These are phyloP conservation scores for Nymphaea thermarum DNA, from an alignment of 164 flowering plant species.

Conservation along the genomic window DNA sequence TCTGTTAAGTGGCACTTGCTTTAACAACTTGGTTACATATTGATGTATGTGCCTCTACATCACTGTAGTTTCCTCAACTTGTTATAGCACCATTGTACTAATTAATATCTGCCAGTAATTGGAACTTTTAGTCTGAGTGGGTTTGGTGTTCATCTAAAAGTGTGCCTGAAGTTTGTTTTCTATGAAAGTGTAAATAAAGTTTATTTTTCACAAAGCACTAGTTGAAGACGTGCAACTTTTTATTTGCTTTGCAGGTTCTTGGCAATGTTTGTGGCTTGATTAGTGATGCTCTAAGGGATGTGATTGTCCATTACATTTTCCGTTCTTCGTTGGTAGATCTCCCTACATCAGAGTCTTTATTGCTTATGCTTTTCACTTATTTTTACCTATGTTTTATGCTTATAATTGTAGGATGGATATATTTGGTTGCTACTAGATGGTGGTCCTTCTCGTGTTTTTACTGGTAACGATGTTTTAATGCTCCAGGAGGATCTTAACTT, in stretches of 20 bases:
- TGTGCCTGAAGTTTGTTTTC: no score
- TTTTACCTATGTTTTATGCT: slow-evolving; percentile 5
- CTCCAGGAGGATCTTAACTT: slow-evolving; percentile 64
- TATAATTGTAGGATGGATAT: slow-evolving; percentile 45
- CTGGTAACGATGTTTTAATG: slow-evolving; percentile 40
- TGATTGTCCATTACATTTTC: slow-evolving; percentile 53
- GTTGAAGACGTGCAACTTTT: no score
- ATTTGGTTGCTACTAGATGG: slow-evolving; percentile 75
- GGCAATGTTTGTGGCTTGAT: slow-evolving; percentile 44
- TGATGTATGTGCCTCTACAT: no score
- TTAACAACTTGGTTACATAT: no score
- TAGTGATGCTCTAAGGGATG: slow-evolving; percentile 50
- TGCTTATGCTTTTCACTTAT: background rate
- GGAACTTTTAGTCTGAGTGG: no score
- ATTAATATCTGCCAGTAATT: no score
- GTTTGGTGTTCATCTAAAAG: no score
- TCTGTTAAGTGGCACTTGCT: no score
- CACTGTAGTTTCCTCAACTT: no score
- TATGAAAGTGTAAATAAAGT: no score
- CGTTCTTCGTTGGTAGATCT: slow-evolving; percentile 50
- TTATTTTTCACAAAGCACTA: no score
- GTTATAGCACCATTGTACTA: no score
- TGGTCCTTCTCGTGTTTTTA: slow-evolving; percentile 81
- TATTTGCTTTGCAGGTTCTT: slow-evolving; percentile 36
- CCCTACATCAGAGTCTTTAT: background rate